Base-by-base conservation (phyloP, 257 asterid species). In the Capsicum pubescens region DNA sequence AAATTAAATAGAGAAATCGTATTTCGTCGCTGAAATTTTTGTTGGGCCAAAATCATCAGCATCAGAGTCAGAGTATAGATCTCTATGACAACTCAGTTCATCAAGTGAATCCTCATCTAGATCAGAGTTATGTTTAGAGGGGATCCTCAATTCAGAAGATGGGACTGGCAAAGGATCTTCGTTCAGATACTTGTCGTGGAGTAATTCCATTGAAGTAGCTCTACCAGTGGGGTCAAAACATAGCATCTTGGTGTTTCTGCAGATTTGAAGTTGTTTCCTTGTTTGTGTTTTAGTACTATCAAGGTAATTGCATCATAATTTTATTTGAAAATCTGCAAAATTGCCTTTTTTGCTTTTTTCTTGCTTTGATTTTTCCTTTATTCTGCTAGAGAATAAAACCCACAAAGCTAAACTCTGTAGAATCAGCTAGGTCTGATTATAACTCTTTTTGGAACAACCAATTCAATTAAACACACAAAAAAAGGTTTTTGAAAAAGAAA, bases 151-250 rank as follows among this genome's bases (percentile, higher is more conserved):
- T 86, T 93, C 94, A 58, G 95, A 88, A 13, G 90, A 44, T 16
- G 91, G 89, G 14, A 89, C 89, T 0, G 98, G 97, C 9, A 91
- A 86, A 46, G 99, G 99, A 55, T 93, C 98, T 88, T 93, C 97
- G 32, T 26, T 26, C 32, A 26, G 1, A 26, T 26, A 26, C 32
- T 26, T 26, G 32, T 26, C 32, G 32, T 90, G 91, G 68, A 97
- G 97, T 86, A 95, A 76, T 84, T 97, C 99, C 93, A 89, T 85
- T 1, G 99, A 92, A 63, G 93, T 89, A 32, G 98, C 95, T 85
- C 99, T 88, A 84, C 90, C 86, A 14, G 90, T 84, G 2, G 99
- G 99, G 76, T 97, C 91, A 16, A 89, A 94, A 85, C 92, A 88
- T 5, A 97, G 84, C 19, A 95, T 89, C 87, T 90, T 95, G 32